Conservation (phyloP, 345 rosid species). For the Cardamine occulta region DNA sequence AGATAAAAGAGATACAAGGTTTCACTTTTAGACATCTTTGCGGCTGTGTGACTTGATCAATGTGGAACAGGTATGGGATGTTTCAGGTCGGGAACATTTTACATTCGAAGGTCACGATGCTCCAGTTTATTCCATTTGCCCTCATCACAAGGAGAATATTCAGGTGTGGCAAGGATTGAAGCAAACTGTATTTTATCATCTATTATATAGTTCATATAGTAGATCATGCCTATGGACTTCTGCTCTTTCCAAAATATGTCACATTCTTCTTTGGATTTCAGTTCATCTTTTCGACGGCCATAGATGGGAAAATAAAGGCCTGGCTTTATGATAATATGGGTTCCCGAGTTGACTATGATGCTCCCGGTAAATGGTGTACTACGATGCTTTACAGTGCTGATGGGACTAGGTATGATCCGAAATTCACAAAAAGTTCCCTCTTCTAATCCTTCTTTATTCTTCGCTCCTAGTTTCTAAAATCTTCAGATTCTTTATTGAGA, state of each 20-base stretch:
- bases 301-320: conserved; percentile 87
- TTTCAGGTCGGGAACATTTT: conserved; percentile 60
- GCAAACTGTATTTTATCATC: not conserved
- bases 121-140: conserved; percentile 83
- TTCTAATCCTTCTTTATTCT: not conserved
- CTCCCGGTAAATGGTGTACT: conserved; percentile 81
- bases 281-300: conserved; percentile 82
- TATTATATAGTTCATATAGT: conserved; percentile 20
- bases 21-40: conserved; percentile 1
- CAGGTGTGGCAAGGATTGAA: conserved; percentile 57
- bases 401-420: conserved; percentile 61
- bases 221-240: not conserved
- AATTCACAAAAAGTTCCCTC: conserved; percentile 13
- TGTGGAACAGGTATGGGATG: conserved; percentile 84
- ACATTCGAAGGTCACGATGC: conserved; percentile 90
- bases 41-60: conserved; percentile 40
- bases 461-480: not conserved
- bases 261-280: conserved; percentile 41
- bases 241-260: conserved; percentile 11
- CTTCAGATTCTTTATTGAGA: not conserved
- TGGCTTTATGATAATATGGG: conserved; percentile 87
- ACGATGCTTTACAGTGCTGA: conserved; percentile 88
- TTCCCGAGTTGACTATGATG: conserved; percentile 83
- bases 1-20: conserved; percentile 5
- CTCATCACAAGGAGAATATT: conserved; percentile 86